Conservation (phyloP, 2,329 filamentous ascomycete genomes). For the Cercospora canescens region DNA sequence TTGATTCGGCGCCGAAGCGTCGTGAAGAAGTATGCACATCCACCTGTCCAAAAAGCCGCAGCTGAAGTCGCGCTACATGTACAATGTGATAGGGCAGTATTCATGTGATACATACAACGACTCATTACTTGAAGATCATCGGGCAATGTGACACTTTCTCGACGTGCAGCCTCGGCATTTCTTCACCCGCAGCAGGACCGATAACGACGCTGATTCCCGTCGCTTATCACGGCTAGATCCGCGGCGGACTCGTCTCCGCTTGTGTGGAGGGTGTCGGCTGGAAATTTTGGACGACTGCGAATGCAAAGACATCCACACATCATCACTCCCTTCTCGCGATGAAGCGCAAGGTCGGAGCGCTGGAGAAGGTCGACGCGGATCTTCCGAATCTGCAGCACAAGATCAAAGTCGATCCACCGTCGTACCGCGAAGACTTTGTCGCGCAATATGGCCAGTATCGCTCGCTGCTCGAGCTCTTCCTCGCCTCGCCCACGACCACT, state of each 20-base stretch:
- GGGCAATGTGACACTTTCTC: not conserved
- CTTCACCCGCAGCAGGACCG: too few species aligned
- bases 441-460: slow-evolving; percentile 91
- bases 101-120: not conserved
- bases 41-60: not conserved
- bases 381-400: slow-evolving; percentile 90
- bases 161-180: not conserved
- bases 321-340: slow-evolving; percentile 55
- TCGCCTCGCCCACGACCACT: slow-evolving; percentile 75
- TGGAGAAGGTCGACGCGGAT: slow-evolving; percentile 94
- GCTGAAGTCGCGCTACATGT: not conserved
- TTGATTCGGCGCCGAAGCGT: not conserved
- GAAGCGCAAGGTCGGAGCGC: slow-evolving; percentile 85
- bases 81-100: not conserved
- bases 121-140: not conserved
- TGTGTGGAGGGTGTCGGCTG: not conserved
- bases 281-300: slow-evolving; percentile 2
- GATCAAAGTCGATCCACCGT: slow-evolving; percentile 82
- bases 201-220: not conserved
- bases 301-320: not conserved
- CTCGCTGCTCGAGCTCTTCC: slow-evolving; percentile 86
- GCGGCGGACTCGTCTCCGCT: not conserved
- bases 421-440: slow-evolving; percentile 85
- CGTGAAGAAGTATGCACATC: not conserved
- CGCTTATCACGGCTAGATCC: not conserved